Evolutionary conservation across 2,329 filamentous ascomycete species (phyloP), one percentile per base, ranked within the genome.

Genomic region (Aureobasidium sp.): DNA sequence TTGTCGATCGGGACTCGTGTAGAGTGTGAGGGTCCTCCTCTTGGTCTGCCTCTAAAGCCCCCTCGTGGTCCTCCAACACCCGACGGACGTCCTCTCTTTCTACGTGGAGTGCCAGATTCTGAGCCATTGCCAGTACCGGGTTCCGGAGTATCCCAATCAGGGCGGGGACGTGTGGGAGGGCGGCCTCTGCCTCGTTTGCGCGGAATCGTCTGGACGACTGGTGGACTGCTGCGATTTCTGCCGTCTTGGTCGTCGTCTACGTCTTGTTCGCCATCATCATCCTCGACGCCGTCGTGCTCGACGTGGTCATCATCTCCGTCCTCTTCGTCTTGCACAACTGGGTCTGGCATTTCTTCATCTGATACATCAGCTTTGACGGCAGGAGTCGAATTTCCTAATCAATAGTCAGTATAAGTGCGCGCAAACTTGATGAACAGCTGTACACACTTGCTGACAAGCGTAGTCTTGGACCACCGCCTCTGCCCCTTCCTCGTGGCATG

Each of bases 1-100:
- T 95, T 95, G 75, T 97, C 94, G 64, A 96, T 88, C 5, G 91
- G 86, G 64, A 96, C 89, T 70, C 91, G 85, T 1, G 87, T 90
- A 53, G 90, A 86, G 70, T 92, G 90, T 42, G 87, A 86, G 15
- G 86, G 84, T 5, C 86, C 84, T 42, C 86, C 87, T 62, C 88
- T 86, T 77, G 87, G 68, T 76, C 90, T 74, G 78, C 90, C 84
- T 85, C 91, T 91, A 64, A 90, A 77, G 22, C 85, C 85, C 58
- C 81, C 82, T 64, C 80, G 79, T 61, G 79, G 73, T 37, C 76
- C 76, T 50, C 57, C 57, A 50, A 50, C 17, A 33, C 67, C 70
- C 33, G 78, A 74, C 12, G 79, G 80, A 22, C 80, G 72, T 24
- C 80, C 79, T 64, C 79, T 72, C 64, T 77, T 76, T 64, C 80